A percentile compares a stretch with the other conserved stretches of the same genome.
Conservation (phyloP, 805 yeast genomes). For the Saturnispora mendoncae region DNA sequence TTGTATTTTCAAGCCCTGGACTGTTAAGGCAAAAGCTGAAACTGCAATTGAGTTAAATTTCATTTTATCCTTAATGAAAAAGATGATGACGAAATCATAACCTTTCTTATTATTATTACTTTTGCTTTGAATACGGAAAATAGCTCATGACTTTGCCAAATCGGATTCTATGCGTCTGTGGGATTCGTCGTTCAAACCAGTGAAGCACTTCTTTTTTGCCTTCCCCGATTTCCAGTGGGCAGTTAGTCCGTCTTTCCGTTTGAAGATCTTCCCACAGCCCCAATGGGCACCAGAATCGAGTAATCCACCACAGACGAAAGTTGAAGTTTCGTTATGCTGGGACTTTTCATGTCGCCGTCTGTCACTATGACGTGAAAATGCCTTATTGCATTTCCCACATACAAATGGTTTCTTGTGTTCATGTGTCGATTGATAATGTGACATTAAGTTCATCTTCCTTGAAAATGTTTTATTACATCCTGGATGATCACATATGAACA, state of each 20-base stretch:
- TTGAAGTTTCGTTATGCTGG: slow-evolving; percentile 23
- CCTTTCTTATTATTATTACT: too few species aligned
- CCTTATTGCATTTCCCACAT: slow-evolving; percentile 24
- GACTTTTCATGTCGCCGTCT: slow-evolving; percentile 29
- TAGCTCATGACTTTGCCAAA: slow-evolving; percentile 5
- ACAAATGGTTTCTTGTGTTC: slow-evolving; percentile 28
- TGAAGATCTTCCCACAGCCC: slow-evolving; percentile 31
- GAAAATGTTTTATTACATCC: slow-evolving; percentile 27
- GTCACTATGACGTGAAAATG: slow-evolving; percentile 30
- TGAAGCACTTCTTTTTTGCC: slow-evolving; percentile 28
- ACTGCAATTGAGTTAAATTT: not conserved
- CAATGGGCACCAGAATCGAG: slow-evolving; percentile 24
- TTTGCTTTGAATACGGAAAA: too few species aligned
- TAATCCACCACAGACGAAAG: slow-evolving; percentile 26
- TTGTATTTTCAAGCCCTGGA: slow-evolving; percentile 16
- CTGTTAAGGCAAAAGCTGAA: too few species aligned
- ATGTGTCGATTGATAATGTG: slow-evolving; percentile 29
- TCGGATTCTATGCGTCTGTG: slow-evolving; percentile 8
- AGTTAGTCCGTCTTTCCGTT: slow-evolving; percentile 29
- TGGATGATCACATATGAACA: slow-evolving; percentile 22
- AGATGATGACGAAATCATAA: not conserved
- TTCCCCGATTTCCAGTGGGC: slow-evolving; percentile 31
- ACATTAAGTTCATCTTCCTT: slow-evolving; percentile 27
- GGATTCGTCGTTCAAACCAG: slow-evolving; percentile 13
- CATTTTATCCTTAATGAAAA: not conserved